phyloP scores from a whole-genome alignment of 2,329 filamentous ascomycete species.

The Bretziella fagacearum region DNA sequence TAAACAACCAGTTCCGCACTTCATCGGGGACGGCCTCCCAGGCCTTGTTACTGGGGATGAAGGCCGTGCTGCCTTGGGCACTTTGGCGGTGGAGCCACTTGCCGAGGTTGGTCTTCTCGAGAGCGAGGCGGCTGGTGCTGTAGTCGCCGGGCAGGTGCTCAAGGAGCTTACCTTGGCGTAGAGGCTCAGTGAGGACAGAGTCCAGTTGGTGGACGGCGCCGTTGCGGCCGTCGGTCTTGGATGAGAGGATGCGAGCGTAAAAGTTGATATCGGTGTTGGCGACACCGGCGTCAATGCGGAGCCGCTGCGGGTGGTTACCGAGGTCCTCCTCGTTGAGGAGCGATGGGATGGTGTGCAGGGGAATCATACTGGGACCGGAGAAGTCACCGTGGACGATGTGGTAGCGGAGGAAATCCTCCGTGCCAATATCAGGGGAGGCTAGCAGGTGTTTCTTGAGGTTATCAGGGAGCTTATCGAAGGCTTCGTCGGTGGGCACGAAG shows the following conservation, averaged over 20 bases:
- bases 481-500: conserved; percentile 62
- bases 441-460: conserved; percentile 39
- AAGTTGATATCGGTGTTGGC: conserved; percentile 59
- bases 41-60: conserved; percentile 67
- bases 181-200: conserved; percentile 59
- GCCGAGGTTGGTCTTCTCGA: conserved; percentile 56
- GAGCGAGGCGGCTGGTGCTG: conserved; percentile 60
- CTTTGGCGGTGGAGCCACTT: conserved; percentile 38
- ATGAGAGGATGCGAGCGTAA: conserved; percentile 50
- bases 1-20: conserved; percentile 77
- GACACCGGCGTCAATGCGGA: conserved; percentile 47
- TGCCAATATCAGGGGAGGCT: conserved; percentile 18
- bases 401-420: conserved; percentile 42
- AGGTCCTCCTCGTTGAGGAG: conserved; percentile 40
- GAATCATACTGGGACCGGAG: conserved; percentile 46
- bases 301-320: conserved; percentile 51
- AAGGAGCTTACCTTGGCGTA: conserved; percentile 34
- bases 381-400: conserved; percentile 55
- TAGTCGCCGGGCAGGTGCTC: conserved; percentile 58
- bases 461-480: conserved; percentile 47
- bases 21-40: conserved; percentile 55
- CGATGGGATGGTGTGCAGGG: conserved; percentile 59
- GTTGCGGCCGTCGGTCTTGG: conserved; percentile 52
- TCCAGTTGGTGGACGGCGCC: conserved; percentile 68
- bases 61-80: conserved; percentile 53